Evolutionary conservation across 345 rosid species (phyloP), one percentile per base, ranked within the genome.

Genomic region (Salix caprea): DNA sequence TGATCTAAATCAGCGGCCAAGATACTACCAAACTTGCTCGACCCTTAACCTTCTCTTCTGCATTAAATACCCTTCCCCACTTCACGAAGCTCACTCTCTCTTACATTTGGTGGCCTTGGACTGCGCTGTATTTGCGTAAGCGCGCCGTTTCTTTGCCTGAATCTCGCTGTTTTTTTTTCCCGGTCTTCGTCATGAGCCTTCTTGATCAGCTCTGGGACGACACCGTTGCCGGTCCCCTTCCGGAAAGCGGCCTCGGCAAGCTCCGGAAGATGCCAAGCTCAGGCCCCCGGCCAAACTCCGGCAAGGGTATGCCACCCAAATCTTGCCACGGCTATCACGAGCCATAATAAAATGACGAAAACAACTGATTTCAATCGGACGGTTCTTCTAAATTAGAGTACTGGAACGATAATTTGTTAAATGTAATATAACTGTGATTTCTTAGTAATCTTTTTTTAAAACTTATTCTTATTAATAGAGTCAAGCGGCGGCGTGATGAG

Each of bases 141-240:
- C 5, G 15, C 64, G 28, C 24, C 4, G 13, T 56, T 7, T n/a
- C 61, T 8, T n/a, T 0, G 24, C 28, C 6, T 23, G 3, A 58
- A 1, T 58, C 10, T 1, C 64, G 26, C 28, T 12, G 10, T 3
- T 18, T 19, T 58, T 7, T 10, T 23, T 0, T 7, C 21, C 64
- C 70, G n/a, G 0, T 54, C 56, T 66, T 56, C 9, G 82, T 79
- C 37, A 95, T 96, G 99, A 85, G 99, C 46, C 84, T 96, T 13
- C 94, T 93, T 28, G 97, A 96, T 72, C 95, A 96, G 77, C 86
- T 96, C 21, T 96, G 99, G 99, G 99, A 96, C 75, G 99, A 96
- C 77, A 93, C 97, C 77, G 94, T 93, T 72, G 99, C 99, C 74
- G 99, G 99, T 32, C 98, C 99, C 2, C 85, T 78, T 67, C 99